phyloP scores from a whole-genome alignment of 2,329 filamentous ascomycete species.

The Arthrobotrys megalospora region DNA sequence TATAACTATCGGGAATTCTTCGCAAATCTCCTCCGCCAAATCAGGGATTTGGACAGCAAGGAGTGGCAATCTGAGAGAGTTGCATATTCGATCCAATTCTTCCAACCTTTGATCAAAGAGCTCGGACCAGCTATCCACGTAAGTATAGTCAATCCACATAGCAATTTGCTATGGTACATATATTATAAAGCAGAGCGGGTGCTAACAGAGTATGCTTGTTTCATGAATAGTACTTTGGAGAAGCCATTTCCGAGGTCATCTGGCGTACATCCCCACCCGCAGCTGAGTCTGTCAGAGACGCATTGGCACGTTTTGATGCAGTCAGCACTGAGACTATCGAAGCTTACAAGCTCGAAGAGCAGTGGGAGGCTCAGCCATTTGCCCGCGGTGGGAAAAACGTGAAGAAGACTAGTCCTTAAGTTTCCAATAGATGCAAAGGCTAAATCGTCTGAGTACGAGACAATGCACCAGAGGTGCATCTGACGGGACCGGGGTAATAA shows the following conservation, averaged over 20 bases:
- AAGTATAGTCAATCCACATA: neutral
- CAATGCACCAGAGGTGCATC: neutral
- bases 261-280: neutral
- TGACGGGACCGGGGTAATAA: too few relatives aligned
- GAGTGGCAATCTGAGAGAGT: neutral
- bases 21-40: neutral
- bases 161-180: too few relatives aligned
- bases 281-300: neutral
- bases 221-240: neutral
- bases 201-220: neutral
- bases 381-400: neutral
- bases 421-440: neutral
- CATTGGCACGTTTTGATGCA: slow-evolving; percentile 1
- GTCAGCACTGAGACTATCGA: slow-evolving; percentile 6
- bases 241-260: slow-evolving; percentile 1
- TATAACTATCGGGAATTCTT: slow-evolving; percentile 2
- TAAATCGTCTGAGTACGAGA: neutral
- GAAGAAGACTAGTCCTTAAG: neutral
- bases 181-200: neutral
- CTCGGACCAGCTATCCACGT: neutral
- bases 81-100: neutral
- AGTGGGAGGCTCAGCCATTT: neutral
- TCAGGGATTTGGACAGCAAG: neutral
- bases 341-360: neutral
- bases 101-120: neutral